Evolutionary conservation across 495 filamentous ascomycete genomes (phyloP), one percentile per base, ranked within the genome.

Genomic region (Staphylotrichum tortipilum): DNA sequence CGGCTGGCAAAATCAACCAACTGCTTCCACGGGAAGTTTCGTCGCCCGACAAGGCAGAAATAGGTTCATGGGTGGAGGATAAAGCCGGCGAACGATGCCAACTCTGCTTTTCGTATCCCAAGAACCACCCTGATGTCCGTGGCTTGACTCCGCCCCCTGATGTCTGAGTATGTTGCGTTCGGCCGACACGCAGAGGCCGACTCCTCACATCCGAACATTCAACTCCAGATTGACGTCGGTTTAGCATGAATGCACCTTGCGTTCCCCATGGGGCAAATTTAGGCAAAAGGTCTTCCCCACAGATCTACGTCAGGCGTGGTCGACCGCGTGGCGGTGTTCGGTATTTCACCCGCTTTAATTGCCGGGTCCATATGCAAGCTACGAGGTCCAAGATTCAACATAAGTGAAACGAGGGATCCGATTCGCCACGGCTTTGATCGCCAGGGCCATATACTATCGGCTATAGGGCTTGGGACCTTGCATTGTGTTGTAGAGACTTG

Each of bases 251-350:
- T 52, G 8, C 18, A 14, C 24, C 10, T 31, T 29, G n/a, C 19
- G 29, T 36, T 30, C 34, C 49, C 31, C 31, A 15, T 44, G 33
- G 24, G 24, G 5, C 23, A 33, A 23, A 52, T 52, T 52, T 44
- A 52, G 49, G 49, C 49, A 52, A 52, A 52, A 52, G 4, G 2
- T 7, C 24, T 45, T 38, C 49, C 49, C 49, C 39, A 51, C 39
- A 44, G 33, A 51, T 51, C 33, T n/a, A 24, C 31, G 38, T n/a
- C 31, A 15, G 40, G 3, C 5, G 7, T 22, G 5, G 24, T 17
- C 21, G 26, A n/a, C 47, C 42, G 18, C 23, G 17, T 19, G 15
- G 34, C 38, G 21, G 22, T 11, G 30, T 15, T 44, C 49, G 40
- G 41, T 39, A 39, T 21, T 50, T 44, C 38, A 44, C 15, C 49